Base-by-base conservation (phyloP, 2,329 filamentous ascomycete species). In the Cryphonectria naterciae region DNA sequence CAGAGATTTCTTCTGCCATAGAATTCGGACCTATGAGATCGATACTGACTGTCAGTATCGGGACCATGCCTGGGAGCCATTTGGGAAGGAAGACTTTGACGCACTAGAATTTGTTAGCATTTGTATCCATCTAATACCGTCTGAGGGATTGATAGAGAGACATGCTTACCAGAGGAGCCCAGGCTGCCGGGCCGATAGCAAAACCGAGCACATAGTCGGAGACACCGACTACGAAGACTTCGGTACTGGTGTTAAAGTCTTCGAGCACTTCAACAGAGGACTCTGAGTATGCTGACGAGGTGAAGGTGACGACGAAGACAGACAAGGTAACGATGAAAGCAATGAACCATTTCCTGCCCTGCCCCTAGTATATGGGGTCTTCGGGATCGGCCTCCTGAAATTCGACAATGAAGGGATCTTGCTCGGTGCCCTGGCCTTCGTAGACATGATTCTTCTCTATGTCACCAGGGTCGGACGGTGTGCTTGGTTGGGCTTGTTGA, bases 201-300 rank as follows among this genome's bases (percentile, higher is more conserved):
- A 89, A 89, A 2, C 87, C 88, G 15, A 89, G 72, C 8, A 90
- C 87, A 76, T 88, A 89, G 2, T 89, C 78, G 7, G 85, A 85
- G 2, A 87, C 79, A 11, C 85, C 85, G 6, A 87, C 78, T 1
- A 82, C 85, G 28, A 80, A 83, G 11, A 85, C 77, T 72, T 84
- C 84, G 64, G 80, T 77, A 61, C 78, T 79, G 63, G 81, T 79
- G 8, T 74, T 72, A 69, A 87, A 85, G 39, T 83, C 75, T 13
- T 70, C 28, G 25, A 84, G 78, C 41, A 87, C 79, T 68, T 83
- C 72, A 4, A 72, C 39, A 10, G 82, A 76, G 46, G 81, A 81
- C 60, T 82, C 82, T 35, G 79, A 81, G 75, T 81, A 86, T n/a
- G 85, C 85, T 10, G 83, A 85, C 0, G 85, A 87, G 37, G 84